Evolutionary conservation across 768 basidiomycete species (phyloP).

Genomic region (Pholiota molesta): DNA sequence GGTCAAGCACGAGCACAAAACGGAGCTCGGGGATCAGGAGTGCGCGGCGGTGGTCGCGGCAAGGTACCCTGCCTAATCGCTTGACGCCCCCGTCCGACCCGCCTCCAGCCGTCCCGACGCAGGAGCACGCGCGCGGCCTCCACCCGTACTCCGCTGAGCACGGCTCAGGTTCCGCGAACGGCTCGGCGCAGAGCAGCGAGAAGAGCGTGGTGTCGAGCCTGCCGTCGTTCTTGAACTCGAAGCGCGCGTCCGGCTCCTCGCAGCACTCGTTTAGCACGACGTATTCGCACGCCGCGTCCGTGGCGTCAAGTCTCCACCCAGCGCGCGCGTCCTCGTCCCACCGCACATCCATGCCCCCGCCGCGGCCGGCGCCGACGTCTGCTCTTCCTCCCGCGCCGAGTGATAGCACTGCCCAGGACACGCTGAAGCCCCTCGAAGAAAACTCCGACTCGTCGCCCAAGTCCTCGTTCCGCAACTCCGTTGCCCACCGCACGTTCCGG

Average conservation of each 20-base stretch:
- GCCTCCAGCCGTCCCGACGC: constrained; percentile 48
- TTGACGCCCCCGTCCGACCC: constrained; percentile 64
- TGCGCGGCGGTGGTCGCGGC: constrained; percentile 58
- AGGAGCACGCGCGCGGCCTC: not conserved
- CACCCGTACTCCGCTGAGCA: constrained; percentile 30
- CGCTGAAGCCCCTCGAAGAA: constrained; percentile 23
- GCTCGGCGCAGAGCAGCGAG: constrained; percentile 41
- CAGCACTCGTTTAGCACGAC: constrained; percentile 43
- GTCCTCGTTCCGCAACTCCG: constrained; percentile 56
- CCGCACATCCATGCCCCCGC: constrained; percentile 73
- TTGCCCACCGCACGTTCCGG: constrained; percentile 58
- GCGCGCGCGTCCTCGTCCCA: constrained; percentile 19
- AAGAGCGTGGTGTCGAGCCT: constrained; percentile 47
- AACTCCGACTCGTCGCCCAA: constrained; percentile 28
- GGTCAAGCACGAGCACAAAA: constrained; percentile 40
- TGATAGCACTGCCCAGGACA: constrained; percentile 24
- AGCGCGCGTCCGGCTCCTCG: constrained; percentile 56
- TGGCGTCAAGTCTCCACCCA: constrained; percentile 12
- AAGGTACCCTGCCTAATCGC: constrained; percentile 50
- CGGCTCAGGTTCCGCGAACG: constrained; percentile 21
- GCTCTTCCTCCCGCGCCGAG: constrained; percentile 71
- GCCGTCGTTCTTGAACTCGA: constrained; percentile 58
- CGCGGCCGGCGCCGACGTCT: constrained; percentile 70
- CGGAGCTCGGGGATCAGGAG: constrained; percentile 32
- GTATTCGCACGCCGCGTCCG: constrained; percentile 35